Base-by-base conservation (phyloP, 352 stramenopile genomes). In the Aphanomyces invadans region DNA sequence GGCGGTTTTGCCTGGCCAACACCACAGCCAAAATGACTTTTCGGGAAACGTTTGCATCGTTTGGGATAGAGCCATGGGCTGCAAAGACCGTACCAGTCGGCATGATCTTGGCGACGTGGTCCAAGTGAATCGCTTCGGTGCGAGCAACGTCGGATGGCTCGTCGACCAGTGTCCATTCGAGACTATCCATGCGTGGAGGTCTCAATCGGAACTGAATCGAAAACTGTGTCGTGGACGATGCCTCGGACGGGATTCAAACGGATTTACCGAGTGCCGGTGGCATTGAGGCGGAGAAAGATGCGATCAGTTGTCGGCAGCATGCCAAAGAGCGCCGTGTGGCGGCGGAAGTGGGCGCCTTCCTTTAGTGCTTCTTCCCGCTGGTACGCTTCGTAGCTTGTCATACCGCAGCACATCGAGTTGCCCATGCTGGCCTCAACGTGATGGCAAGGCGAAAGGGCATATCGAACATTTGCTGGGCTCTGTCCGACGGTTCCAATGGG, bases 261-360 rank as follows among this genome's bases (percentile, higher is more conserved):
- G n/a, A n/a, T n/a, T n/a, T 23, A 67, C 60, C 29, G 33, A 3
- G 29, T 32, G 31, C n/a, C 23, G 11, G 21, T 28, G 4, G 49
- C 17, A 38, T 36, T 57, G 42, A 67, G 42, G 3, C 19, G 26
- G 29, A 67, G 38, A 28, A 44, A 32, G 12, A 67, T 39, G 10
- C 48, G 48, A 10, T 67, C 60, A 7, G 46, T 12, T n/a, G 60
- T 67, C 10, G 60, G 45, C 3, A 67, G 17, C 17, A 67, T 25
- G 17, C 60, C 60, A 28, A 67, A 51, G 49, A 67, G 48, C 1
- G 60, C 25, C 49, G 49, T 21, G 19, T 59, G 12, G 9, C 60
- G 60, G n/a, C 19, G 11, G 23, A 67, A 67, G 26, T 57, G 28
- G 36, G 56, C n/a, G 32, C 60, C 60, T 59, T 67, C 60, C 25